Percentiles rank a stretch among this genome's conserved stretches.
These are phyloP conservation scores for Dactylellina cionopaga DNA, from an alignment of 2,329 filamentous ascomycete species.

Conservation along the genomic window DNA sequence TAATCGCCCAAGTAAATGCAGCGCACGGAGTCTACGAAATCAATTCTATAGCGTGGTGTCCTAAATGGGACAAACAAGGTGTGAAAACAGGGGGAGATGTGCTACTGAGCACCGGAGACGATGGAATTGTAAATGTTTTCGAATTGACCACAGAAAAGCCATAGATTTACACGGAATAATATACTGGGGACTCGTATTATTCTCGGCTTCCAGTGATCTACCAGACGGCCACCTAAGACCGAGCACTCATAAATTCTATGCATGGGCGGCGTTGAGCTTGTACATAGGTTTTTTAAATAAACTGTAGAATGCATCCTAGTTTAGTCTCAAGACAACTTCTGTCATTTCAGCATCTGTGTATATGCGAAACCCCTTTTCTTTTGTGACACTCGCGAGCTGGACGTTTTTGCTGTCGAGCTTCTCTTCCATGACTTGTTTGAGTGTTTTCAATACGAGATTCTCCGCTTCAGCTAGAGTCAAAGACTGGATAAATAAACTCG, in stretches of 20 bases:
- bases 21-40: slow-evolving; percentile 93
- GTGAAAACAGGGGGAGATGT: slow-evolving; percentile 74
- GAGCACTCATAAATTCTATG: background rate
- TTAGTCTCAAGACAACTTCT: slow-evolving; percentile 82
- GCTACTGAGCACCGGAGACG: slow-evolving; percentile 89
- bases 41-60: slow-evolving; percentile 91
- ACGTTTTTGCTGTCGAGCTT: slow-evolving; percentile 99
- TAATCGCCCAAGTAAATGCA: slow-evolving; percentile 74
- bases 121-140: slow-evolving; percentile 89
- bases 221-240: background rate
- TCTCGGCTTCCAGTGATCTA: too few relatives aligned
- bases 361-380: slow-evolving; percentile 97
- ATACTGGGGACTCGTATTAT: background rate
- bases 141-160: slow-evolving; percentile 61
- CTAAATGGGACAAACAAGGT: slow-evolving; percentile 74
- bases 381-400: slow-evolving; percentile 95
- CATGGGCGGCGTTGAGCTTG: background rate
- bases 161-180: background rate
- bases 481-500: slow-evolving; percentile 67
- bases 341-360: slow-evolving; percentile 99
- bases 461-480: slow-evolving; percentile 92
- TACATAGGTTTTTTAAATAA: background rate
- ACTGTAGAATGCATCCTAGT: too few relatives aligned
- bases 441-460: slow-evolving; percentile 92
- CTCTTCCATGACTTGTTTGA: slow-evolving; percentile 99